These are phyloP conservation scores for Colletotrichum filicis DNA, from an alignment of 2,329 filamentous ascomycete species.

Conservation along the genomic window DNA sequence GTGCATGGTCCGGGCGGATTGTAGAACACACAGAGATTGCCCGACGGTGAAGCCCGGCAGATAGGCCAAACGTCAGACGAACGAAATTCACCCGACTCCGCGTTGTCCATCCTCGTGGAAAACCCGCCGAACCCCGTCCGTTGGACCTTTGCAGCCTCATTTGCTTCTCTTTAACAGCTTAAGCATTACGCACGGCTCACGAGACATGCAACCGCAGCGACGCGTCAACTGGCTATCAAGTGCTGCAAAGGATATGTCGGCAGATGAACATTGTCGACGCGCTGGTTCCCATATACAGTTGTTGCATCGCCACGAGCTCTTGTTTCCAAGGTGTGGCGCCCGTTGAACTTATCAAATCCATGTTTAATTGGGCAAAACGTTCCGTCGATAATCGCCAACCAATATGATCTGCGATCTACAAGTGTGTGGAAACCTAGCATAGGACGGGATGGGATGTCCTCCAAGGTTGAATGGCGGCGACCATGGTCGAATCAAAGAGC, in stretches of 20 bases:
- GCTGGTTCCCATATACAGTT: background rate
- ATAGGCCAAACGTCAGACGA: constrained; percentile 23
- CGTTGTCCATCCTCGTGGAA: background rate
- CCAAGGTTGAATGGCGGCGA: constrained; percentile 2
- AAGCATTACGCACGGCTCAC: background rate
- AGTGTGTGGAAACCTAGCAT: background rate
- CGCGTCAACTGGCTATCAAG: background rate
- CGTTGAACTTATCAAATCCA: background rate
- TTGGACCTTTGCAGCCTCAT: background rate
- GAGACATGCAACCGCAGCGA: background rate
- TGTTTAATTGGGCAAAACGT: background rate
- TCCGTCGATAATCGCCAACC: background rate
- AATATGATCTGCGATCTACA: constrained; percentile 20
- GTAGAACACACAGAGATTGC: background rate
- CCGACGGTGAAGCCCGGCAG: background rate
- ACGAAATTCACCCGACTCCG: constrained; percentile 17
- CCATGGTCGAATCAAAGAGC: constrained; percentile 26
- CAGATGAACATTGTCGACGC: background rate
- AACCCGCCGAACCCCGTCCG: constrained; percentile 6
- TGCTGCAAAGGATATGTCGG: background rate
- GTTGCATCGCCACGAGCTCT: background rate
- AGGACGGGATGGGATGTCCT: background rate
- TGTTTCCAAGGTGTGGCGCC: background rate
- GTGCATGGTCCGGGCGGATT: constrained; percentile 11
- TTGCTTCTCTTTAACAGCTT: background rate